These are phyloP conservation scores for Phytophthora parvispora DNA, from an alignment of 352 stramenopile genomes.

Conservation along the genomic window DNA sequence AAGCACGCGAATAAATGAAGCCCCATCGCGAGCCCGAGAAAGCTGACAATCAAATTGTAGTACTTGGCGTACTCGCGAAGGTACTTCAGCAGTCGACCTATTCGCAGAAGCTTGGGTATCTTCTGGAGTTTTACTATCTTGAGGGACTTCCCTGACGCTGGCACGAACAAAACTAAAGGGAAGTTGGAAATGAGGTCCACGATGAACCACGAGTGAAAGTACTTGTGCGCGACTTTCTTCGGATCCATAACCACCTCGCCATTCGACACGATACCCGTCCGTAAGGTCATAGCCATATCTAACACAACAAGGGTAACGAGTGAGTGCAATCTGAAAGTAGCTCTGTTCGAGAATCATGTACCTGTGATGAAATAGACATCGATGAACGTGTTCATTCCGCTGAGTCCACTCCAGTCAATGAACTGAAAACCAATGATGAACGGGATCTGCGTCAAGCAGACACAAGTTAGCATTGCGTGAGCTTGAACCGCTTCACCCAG, in stretches of 20 bases:
- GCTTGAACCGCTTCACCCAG: background rate
- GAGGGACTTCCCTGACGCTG: slow-evolving; percentile 71
- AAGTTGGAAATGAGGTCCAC: slow-evolving; percentile 89
- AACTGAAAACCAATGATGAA: slow-evolving; percentile 79
- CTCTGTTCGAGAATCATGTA: slow-evolving; percentile 4
- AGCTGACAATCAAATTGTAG: slow-evolving; percentile 83
- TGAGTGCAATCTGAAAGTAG: background rate
- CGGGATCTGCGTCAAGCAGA: slow-evolving; percentile 33
- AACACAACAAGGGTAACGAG: background rate
- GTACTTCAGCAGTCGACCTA: slow-evolving; percentile 81
- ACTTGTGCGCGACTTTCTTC: slow-evolving; percentile 64
- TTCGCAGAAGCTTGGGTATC: slow-evolving; percentile 83
- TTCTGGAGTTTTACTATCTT: slow-evolving; percentile 91
- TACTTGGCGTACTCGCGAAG: slow-evolving; percentile 88
- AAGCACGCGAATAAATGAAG: slow-evolving; percentile 81
- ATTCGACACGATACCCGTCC: slow-evolving; percentile 78
- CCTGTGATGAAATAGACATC: slow-evolving; percentile 84
- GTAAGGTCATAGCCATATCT: slow-evolving; percentile 88
- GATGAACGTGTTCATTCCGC: slow-evolving; percentile 72
- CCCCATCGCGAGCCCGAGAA: slow-evolving; percentile 70
- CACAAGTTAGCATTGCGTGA: background rate
- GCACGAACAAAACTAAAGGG: slow-evolving; percentile 74
- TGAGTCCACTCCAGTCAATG: slow-evolving; percentile 65
- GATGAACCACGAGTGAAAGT: slow-evolving; percentile 86
- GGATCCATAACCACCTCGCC: slow-evolving; percentile 88